Conservation (phyloP, 208 protist genomes). For the Leishmania aethiopica region DNA sequence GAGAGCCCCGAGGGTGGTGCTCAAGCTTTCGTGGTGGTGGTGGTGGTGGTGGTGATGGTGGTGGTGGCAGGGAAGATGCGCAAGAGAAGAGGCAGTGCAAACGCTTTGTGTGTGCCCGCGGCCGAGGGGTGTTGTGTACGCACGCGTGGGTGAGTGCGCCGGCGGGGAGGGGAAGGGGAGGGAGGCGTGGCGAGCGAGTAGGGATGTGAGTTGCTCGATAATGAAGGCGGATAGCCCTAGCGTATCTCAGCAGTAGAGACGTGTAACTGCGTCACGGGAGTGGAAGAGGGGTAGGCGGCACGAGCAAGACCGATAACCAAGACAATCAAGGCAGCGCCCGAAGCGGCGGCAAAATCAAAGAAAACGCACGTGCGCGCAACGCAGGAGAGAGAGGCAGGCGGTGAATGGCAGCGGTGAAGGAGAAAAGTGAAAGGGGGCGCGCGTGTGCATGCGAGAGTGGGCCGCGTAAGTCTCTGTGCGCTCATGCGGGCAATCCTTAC, state of each 20-base stretch:
- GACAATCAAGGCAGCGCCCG: background rate
- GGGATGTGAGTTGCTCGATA: background rate
- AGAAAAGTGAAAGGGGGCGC: background rate
- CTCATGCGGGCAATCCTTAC: background rate
- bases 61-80: background rate
- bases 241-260: conserved; percentile 1
- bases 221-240: background rate
- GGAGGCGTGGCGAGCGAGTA: background rate
- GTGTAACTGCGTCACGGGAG: background rate
- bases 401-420: background rate
- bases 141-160: conserved; percentile 6
- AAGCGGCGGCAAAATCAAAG: background rate
- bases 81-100: background rate
- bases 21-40: background rate
- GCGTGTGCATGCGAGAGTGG: background rate
- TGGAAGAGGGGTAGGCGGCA: background rate
- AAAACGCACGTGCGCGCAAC: background rate
- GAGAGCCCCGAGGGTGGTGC: background rate
- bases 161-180: background rate
- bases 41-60: background rate
- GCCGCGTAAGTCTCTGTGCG: too few relatives aligned
- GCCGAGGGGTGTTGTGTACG: background rate
- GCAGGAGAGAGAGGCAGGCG: background rate
- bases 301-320: background rate
- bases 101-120: background rate